Base-by-base conservation (phyloP, 164 flowering plant genomes). In the Annona cherimola region DNA sequence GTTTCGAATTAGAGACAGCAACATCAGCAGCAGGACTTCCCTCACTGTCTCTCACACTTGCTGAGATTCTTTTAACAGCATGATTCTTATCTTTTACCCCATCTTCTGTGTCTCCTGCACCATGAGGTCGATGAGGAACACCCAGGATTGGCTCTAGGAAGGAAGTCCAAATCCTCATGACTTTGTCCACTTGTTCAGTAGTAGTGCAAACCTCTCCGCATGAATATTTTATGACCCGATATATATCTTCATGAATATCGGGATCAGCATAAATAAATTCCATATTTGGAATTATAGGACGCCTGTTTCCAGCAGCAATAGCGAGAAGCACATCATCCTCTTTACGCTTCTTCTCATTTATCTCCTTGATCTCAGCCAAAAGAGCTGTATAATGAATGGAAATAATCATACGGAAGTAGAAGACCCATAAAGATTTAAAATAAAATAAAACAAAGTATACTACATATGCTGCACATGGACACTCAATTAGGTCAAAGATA, bases 91-190 rank as follows among this genome's bases (percentile, higher is more conserved):
- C 81, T 79, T 86, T 88, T 9, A 77, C 86, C 73, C 75, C 87
- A 78, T 91, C 89, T 81, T 88, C 94, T 63, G 87, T 81, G 78
- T 87, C 93, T 77, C 90, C 99, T n/a, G 86, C 81, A 68, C 84
- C 87, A 55, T 82, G 89, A 50, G 93, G 85, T 4, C 87, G 90
- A 73, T 87, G 61, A 76, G 92, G 88, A 75, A 90, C 83, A 45
- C 97, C 96, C 67, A 95, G 83, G 77, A 95, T 76, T 60, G 89
- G 90, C 75, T 95, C 99, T 67, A 95, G 70, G 63, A 93, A 91
- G 59, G 91, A 86, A 68, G 89, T 88, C 97, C 98, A 95, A n/a
- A 95, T 76, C 82, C 84, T 91, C 98, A 91, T 86, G 46, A 92
- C 94, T 79, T 86, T 95, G 76, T 90, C 91, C 75, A 87, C 71